Evolutionary conservation across 2,329 filamentous ascomycete species (phyloP).

Genomic region (Pestalotiopsis sp.): DNA sequence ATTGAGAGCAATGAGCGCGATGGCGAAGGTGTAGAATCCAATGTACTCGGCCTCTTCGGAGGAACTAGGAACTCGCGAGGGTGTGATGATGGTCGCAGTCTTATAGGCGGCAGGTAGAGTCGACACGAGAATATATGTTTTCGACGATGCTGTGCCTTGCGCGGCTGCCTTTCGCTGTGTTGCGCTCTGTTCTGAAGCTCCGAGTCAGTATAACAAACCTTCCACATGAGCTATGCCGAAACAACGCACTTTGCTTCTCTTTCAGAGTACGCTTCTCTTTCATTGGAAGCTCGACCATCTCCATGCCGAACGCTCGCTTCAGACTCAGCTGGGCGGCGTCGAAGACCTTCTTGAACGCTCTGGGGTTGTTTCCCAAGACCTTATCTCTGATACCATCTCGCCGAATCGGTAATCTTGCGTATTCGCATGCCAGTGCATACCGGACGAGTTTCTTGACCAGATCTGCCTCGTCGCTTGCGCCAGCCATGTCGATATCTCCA

Average conservation of each 20-base stretch:
- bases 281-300: conserved; percentile 80
- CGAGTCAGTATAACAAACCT: conserved; percentile 2
- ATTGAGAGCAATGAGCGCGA: conserved; percentile 75
- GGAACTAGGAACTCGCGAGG: conserved; percentile 66
- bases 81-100: conserved; percentile 66
- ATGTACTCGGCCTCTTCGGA: conserved; percentile 78
- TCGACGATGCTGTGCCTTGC: conserved; percentile 58
- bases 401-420: conserved; percentile 60
- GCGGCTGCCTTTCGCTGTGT: conserved; percentile 39
- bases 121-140: conserved; percentile 77
- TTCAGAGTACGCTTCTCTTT: conserved; percentile 80
- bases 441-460: conserved; percentile 69
- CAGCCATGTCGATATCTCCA: conserved; percentile 26
- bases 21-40: conserved; percentile 78
- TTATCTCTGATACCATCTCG: conserved; percentile 66
- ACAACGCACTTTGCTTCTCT: conserved; percentile 68
- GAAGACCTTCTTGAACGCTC: conserved; percentile 79
- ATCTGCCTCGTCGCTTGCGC: conserved; percentile 47
- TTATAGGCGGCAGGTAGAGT: conserved; percentile 71
- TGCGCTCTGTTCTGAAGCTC: conserved; percentile 32
- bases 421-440: conserved; percentile 69
- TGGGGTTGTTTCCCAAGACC: conserved; percentile 72
- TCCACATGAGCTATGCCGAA: not conserved
- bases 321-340: conserved; percentile 74
- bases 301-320: conserved; percentile 82